These are phyloP conservation scores for Eucalyptus coolabah DNA, from an alignment of 345 rosid species.

Conservation along the genomic window DNA sequence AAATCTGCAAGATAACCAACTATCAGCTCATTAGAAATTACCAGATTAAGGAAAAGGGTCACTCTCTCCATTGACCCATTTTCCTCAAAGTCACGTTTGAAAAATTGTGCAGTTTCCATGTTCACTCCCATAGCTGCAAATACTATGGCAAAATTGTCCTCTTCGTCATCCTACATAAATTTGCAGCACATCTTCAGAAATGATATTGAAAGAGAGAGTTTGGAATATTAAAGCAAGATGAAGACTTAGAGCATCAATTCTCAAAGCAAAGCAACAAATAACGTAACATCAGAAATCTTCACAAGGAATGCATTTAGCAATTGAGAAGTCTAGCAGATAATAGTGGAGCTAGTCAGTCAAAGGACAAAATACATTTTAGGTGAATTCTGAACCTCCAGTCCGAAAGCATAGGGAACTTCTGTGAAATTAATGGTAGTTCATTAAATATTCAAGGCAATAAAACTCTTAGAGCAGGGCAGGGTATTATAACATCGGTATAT, in stretches of 20 bases:
- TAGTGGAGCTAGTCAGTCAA: neutral
- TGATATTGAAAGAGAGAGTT: neutral
- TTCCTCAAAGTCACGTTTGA: conserved; percentile 96
- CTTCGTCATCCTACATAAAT: conserved; percentile 51
- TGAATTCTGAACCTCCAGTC: neutral
- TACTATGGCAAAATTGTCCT: conserved; percentile 95
- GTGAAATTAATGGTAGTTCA: neutral
- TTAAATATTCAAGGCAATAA: neutral
- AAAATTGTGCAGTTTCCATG: conserved; percentile 97
- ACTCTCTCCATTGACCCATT: conserved; percentile 99
- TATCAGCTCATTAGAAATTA: neutral
- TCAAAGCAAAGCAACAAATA: neutral
- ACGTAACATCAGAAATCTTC: neutral
- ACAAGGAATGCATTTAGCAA: neutral
- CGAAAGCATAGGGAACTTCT: neutral
- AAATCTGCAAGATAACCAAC: neutral
- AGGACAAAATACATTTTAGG: neutral
- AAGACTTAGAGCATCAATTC: neutral
- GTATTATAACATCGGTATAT: neutral
- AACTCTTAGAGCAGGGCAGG: neutral
- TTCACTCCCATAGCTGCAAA: conserved; percentile 99
- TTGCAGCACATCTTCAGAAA: neutral
- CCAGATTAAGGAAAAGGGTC: conserved; percentile 86
- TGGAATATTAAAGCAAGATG: neutral
- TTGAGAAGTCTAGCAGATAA: neutral